Conservation (phyloP, 495 filamentous ascomycete genomes). For the Hyaloscypha hepaticicola region DNA sequence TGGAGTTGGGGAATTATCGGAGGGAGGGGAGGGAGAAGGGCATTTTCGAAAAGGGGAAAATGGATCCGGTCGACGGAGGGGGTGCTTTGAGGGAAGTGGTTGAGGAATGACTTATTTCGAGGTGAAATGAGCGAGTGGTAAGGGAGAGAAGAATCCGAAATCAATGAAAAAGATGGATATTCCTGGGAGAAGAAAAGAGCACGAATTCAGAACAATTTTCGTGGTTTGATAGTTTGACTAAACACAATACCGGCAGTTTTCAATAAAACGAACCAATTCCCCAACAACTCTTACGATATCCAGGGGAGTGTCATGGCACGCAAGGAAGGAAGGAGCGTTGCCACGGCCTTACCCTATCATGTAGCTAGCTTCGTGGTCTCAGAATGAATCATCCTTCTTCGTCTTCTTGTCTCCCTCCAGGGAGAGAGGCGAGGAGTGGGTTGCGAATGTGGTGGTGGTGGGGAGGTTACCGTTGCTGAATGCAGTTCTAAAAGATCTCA, state of each 20-base stretch:
- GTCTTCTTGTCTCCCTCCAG: too few relatives aligned
- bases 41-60: background rate
- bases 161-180: background rate
- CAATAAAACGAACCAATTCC: too few relatives aligned
- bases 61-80: background rate
- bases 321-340: too few relatives aligned
- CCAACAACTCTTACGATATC: too few relatives aligned
- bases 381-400: too few relatives aligned
- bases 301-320: too few relatives aligned
- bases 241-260: too few relatives aligned
- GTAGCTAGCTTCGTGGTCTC: too few relatives aligned
- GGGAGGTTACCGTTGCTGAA: slow-evolving; percentile 13
- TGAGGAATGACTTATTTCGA: background rate
- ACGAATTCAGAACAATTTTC: too few relatives aligned
- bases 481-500: slow-evolving; percentile 20
- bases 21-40: slow-evolving; percentile 4
- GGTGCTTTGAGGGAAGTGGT: background rate
- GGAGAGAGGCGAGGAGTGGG: slow-evolving; percentile 4
- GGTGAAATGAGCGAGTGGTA: background rate
- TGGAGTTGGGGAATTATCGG: slow-evolving; percentile 1
- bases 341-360: too few relatives aligned
- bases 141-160: background rate
- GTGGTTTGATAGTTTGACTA: too few relatives aligned
- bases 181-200: background rate
- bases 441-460: slow-evolving; percentile 1